Evolutionary conservation across 176 grass and related monocot genomes (phyloP).

Genomic region (Zoysia pacifica): DNA sequence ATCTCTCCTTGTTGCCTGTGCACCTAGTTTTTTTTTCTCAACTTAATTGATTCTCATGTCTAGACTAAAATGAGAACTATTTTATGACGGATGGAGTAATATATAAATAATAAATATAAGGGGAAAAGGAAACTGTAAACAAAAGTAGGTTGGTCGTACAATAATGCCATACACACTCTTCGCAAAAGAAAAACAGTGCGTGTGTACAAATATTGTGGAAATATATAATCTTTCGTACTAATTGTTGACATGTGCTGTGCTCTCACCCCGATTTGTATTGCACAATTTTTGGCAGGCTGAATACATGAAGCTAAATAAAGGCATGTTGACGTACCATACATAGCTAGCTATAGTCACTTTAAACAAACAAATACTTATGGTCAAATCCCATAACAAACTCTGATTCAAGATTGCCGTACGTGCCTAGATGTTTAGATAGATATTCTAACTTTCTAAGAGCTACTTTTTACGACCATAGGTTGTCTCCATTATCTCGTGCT

Average conservation of each 20-base stretch:
- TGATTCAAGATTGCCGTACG: not conserved
- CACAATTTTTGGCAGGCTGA: not conserved
- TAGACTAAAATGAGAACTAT: no score
- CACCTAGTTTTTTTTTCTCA: no score
- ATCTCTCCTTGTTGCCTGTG: no score
- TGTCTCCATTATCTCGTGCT: not conserved
- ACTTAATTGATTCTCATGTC: no score
- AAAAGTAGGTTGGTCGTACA: not conserved
- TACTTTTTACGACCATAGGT: not conserved
- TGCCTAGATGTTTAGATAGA: not conserved
- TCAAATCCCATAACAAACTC: not conserved
- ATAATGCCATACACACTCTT: not conserved
- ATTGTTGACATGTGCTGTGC: not conserved
- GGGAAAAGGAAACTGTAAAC: not conserved
- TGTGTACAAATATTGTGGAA: not conserved
- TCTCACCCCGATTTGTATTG: not conserved
- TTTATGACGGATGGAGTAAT: no score
- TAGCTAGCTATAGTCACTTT: not conserved
- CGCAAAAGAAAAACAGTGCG: no score
- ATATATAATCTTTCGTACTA: not conserved
- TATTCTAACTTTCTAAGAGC: not conserved
- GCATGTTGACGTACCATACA: not conserved
- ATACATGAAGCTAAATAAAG: not conserved
- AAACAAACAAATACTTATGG: not conserved
- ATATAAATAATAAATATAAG: not conserved